These are phyloP conservation scores for Talaromyces sp. DNA, from an alignment of 2,329 filamentous ascomycete genomes.

Conservation along the genomic window DNA sequence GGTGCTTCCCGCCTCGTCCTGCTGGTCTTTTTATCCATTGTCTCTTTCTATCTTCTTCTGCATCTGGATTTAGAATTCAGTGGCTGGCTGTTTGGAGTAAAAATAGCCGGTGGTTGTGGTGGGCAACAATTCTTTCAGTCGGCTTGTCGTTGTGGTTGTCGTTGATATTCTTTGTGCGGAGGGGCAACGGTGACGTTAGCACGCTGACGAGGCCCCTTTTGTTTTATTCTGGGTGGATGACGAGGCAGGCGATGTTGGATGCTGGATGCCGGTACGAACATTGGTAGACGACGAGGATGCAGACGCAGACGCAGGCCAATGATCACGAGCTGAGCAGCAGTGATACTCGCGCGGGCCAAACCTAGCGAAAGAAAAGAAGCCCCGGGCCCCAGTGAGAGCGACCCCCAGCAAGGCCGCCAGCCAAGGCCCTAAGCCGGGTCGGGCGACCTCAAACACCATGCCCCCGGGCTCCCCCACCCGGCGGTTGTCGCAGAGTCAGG, in stretches of 20 bases:
- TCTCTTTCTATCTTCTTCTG: not conserved
- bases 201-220: not conserved
- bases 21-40: not conserved
- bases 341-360: not conserved
- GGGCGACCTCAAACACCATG: slow-evolving; percentile 9
- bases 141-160: too few relatives aligned
- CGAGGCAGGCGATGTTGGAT: not conserved
- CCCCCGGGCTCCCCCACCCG: not conserved
- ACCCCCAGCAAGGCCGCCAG: not conserved
- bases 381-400: too few relatives aligned
- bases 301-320: not conserved
- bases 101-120: not conserved
- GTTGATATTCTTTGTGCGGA: not conserved
- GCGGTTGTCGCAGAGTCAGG: slow-evolving; percentile 2
- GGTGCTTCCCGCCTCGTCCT: not conserved
- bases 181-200: not conserved
- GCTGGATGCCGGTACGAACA: not conserved
- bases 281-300: not conserved
- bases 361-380: not conserved
- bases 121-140: not conserved
- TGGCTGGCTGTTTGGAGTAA: not conserved
- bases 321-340: not conserved
- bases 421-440: slow-evolving; percentile 3
- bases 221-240: not conserved
- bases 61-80: not conserved